phyloP scores from a whole-genome alignment of 2,329 filamentous ascomycete genomes.

The Nemania sp. region DNA sequence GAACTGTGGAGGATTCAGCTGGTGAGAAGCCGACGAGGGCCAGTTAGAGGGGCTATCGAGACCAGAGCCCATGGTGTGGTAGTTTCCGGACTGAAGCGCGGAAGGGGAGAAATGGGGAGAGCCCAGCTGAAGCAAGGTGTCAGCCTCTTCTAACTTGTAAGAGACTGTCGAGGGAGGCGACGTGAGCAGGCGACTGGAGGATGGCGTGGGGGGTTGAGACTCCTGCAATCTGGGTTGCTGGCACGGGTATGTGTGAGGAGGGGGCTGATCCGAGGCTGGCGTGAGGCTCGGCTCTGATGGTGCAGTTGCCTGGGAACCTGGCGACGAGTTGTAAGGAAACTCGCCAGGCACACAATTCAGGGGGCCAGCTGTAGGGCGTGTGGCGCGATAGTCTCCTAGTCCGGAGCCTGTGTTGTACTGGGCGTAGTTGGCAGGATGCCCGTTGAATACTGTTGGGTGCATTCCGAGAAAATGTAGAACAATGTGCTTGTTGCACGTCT shows the following conservation, averaged over 20 bases:
- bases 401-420: conserved; percentile 23
- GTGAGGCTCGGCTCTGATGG: conserved; percentile 23
- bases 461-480: conserved; percentile 25
- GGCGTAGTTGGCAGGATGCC: conserved; percentile 33
- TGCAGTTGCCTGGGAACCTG: conserved; percentile 27
- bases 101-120: conserved; percentile 36
- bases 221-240: conserved; percentile 14
- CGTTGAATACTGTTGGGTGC: conserved; percentile 30
- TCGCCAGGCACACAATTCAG: conserved; percentile 22
- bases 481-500: conserved; percentile 3
- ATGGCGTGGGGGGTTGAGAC: conserved; percentile 30
- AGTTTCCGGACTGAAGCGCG: conserved; percentile 16
- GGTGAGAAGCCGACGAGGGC: conserved; percentile 30
- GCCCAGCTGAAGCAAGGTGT: conserved; percentile 44
- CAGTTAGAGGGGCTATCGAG: conserved; percentile 41
- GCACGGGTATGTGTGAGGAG: conserved; percentile 18
- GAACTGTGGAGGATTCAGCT: conserved; percentile 23
- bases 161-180: conserved; percentile 43
- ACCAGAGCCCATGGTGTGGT: conserved; percentile 20
- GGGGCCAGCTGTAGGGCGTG: conserved; percentile 32
- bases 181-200: conserved; percentile 38
- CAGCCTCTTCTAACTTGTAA: conserved; percentile 45
- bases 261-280: conserved; percentile 10
- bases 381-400: conserved; percentile 28
- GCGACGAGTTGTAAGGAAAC: conserved; percentile 28